Conservation (phyloP, 768 basidiomycete species). For the Hemileccinum impolitum region DNA sequence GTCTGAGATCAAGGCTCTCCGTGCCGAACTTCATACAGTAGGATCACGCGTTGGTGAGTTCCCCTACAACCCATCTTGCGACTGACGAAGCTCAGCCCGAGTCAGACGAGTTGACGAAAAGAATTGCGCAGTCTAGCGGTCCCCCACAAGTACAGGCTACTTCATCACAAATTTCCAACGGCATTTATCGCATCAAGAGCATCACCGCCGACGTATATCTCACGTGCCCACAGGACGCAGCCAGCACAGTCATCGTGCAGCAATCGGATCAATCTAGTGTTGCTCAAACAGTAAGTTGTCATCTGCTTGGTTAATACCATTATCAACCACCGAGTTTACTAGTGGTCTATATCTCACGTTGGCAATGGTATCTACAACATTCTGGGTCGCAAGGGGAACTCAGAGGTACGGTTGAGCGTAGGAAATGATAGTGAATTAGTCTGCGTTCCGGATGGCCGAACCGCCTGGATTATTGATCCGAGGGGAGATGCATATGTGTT, state of each 20-base stretch:
- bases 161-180: background rate
- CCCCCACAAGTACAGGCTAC: background rate
- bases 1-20: background rate
- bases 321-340: background rate
- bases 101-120: background rate
- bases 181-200: background rate
- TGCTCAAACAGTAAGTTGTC: background rate
- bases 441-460: background rate
- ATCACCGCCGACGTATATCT: background rate
- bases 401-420: background rate
- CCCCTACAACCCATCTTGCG: background rate
- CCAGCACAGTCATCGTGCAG: background rate
- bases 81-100: background rate
- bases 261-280: background rate
- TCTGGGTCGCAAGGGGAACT: background rate
- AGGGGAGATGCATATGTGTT: slow-evolving; percentile 1
- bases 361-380: background rate
- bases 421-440: background rate
- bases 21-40: background rate
- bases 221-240: background rate
- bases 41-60: background rate
- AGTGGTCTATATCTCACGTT: background rate
- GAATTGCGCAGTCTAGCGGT: background rate
- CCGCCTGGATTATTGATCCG: background rate
- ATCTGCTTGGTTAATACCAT: background rate